These are phyloP conservation scores for Rhododendron williamsianum DNA, from an alignment of 148 eudicot genomes.

Conservation along the genomic window DNA sequence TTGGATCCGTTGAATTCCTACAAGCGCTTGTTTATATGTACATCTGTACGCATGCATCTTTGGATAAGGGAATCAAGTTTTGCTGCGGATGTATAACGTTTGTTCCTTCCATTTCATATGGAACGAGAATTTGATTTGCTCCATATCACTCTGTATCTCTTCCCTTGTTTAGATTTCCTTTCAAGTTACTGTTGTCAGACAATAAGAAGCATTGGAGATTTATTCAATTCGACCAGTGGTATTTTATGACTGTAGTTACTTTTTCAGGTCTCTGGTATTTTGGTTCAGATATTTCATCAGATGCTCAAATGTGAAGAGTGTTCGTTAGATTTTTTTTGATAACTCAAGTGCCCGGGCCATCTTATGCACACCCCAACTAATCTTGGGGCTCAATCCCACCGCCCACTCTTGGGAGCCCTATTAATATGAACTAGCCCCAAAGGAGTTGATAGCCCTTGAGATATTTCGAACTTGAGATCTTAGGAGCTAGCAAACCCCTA, in stretches of 20 bases:
- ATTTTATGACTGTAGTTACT: not conserved
- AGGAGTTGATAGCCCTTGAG: no score
- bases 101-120: not conserved
- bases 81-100: not conserved
- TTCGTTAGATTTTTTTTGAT: not conserved
- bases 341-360: no score
- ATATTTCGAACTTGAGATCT: no score
- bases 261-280: no score
- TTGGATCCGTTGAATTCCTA: not conserved
- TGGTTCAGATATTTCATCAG: not conserved
- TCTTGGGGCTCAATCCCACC: not conserved
- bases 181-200: not conserved
- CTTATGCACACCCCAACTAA: no score
- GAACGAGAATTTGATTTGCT: not conserved
- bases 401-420: no score
- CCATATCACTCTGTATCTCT: not conserved
- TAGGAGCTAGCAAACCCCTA: no score
- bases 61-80: not conserved
- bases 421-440: no score
- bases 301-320: not conserved
- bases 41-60: not conserved
- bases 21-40: not conserved
- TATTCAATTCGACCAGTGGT: not conserved
- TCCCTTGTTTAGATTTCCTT: not conserved
- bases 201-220: not conserved